phyloP scores from a whole-genome alignment of 2,329 filamentous ascomycete genomes.

The Rhinocladiella similis region DNA sequence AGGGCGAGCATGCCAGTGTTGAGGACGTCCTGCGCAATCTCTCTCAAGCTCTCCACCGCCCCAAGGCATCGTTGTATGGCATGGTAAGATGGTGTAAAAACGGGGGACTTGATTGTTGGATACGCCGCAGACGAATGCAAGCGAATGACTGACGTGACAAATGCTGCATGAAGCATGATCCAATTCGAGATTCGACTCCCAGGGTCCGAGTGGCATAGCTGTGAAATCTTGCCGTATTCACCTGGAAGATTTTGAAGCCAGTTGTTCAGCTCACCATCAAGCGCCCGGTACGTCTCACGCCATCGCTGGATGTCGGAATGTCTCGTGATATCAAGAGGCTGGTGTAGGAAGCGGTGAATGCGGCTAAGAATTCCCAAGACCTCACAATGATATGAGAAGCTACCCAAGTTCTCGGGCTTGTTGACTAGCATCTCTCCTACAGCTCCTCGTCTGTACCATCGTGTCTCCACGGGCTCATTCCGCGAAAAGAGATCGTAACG shows the following conservation, averaged over 20 bases:
- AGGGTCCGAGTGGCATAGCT: conserved; percentile 66
- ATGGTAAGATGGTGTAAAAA: conserved; percentile 82
- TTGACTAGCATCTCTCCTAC: conserved; percentile 34
- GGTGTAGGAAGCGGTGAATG: conserved; percentile 85
- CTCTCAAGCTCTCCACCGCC: conserved; percentile 79
- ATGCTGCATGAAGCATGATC: conserved; percentile 89
- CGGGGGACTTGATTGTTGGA: conserved; percentile 81
- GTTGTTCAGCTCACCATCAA: conserved; percentile 74
- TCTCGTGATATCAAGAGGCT: conserved; percentile 83
- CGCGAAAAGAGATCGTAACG: conserved; percentile 82
- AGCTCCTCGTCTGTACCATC: conserved; percentile 65
- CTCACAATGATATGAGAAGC: conserved; percentile 88
- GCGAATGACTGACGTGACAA: conserved; percentile 86
- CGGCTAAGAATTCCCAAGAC: conserved; percentile 85
- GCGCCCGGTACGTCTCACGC: conserved; percentile 82
- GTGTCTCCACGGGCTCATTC: conserved; percentile 79
- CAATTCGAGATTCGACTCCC: conserved; percentile 55
- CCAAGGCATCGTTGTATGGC: conserved; percentile 80
- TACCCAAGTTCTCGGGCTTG: conserved; percentile 77
- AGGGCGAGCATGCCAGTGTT: conserved; percentile 73
- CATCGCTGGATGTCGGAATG: conserved; percentile 83
- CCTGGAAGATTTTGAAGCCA: conserved; percentile 83
- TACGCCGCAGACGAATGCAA: conserved; percentile 91
- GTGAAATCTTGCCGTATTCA: conserved; percentile 81
- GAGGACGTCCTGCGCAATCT: conserved; percentile 75